Evolutionary conservation across 2,329 filamentous ascomycete species (phyloP), one percentile per base, ranked within the genome.

Genomic region (Pyrenochaeta sp.): DNA sequence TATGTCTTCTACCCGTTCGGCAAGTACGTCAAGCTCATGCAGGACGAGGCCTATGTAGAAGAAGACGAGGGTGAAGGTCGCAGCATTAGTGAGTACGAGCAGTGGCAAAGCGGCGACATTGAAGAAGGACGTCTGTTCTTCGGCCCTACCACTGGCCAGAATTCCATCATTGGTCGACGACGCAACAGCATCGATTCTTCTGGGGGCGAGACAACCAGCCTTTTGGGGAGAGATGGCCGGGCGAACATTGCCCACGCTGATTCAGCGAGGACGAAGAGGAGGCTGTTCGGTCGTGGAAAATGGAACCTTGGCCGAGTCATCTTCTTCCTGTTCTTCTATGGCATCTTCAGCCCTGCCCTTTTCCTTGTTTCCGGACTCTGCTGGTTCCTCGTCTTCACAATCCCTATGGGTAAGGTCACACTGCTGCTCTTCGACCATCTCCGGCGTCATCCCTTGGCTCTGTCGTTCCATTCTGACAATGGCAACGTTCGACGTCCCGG

Each of bases 81-180:
- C 70, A 98, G 93, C 78, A 97, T 99, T 70, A 96, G 91, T 68
- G 95, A 99, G 79, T 99, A 99, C 73, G 95, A 99, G 75, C 92
- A 97, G 77, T 99, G 95, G 95, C 95, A 99, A 78, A 97, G 88
- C 71, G 95, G 95, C 45, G 95, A 99, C 70, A 85, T 99, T 30
- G 95, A 99, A 76, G 92, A 98, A 74, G 95, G 95, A 2, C 86
- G 94, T 30, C 84, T 99, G 2, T 98, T 99, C 80, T 99, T 99
- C 74, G 96, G 95, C 0, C 95, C 95, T 2, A 86, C 79, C 23
- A 78, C 85, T 20, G 88, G 84, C 64, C 86, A 90, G 47, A 67
- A 63, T 40, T 96, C 92, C 6, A 87, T 98, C 45, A 82, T 97
- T 36, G 95, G 94, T 18, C 88, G 92, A 40, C 90, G 92, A 56